Evolutionary conservation across 345 rosid species (phyloP), one percentile per base, ranked within the genome.

Genomic region (Linum lewisii): DNA sequence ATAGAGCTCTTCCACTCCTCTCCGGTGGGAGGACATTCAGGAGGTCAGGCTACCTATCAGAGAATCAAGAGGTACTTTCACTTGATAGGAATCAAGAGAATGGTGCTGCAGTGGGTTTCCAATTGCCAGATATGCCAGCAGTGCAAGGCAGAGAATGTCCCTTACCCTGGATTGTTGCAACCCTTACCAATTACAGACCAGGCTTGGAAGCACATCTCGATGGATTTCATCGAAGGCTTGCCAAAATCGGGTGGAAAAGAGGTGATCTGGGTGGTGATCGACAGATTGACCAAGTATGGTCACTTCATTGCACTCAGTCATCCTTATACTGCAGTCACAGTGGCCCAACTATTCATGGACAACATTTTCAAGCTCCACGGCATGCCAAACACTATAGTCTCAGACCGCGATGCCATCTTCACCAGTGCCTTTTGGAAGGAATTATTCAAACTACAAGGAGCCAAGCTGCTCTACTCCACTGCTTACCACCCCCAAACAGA

Each of bases 341-440:
- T 38, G 1, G 63, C 49, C 22, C 26, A 6, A 2, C 45, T 26
- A 1, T 58, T 58, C 21, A 16, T 58, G 15, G n/a, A 42, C 52
- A 20, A 42, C 21, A 52, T 60, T 4, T 18, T 60, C 22, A 21
- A 18, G 21, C 26, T 60, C 13, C 54, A 44, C 10, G 22, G 0
- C 0, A 7, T 58, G 7, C 61, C 61, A 0, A 32, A 21, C 6
- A 1, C 44, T 1, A 58, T 58, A 15, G 52, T 23, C 10, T 36
- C 51, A 16, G 36, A 60, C 19, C 13, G 1, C 16, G 63, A 60
- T 14, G 21, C 38, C 18, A 21, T 21, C 1, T 44, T 60, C 22
- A 10, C 42, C n/a, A 60, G 54, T 29, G 9, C 51, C 7, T 60
- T 60, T 21, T 60, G 54, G 63, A 13, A 21, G 14, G 29, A 21